Conservation (phyloP, 2,329 filamentous ascomycete species). For the Trichoderma polysporum region DNA sequence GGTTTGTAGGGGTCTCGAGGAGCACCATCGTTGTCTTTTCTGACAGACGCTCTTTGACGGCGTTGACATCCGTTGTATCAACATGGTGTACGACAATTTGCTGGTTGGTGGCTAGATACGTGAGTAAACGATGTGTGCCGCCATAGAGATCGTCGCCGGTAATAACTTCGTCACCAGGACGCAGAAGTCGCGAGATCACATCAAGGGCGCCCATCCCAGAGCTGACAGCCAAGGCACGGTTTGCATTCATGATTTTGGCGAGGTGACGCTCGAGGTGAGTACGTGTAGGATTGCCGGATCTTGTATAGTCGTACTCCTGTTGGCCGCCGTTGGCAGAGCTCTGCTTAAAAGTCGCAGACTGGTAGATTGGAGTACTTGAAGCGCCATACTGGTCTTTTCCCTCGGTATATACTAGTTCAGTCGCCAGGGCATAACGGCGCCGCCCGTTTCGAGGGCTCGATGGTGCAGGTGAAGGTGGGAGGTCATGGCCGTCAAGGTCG, state of each 20-base stretch:
- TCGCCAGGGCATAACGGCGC: slow-evolving; percentile 85
- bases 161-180: slow-evolving; percentile 93
- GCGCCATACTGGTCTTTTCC: slow-evolving; percentile 95
- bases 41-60: slow-evolving; percentile 66
- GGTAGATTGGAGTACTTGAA: slow-evolving; percentile 95
- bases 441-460: slow-evolving; percentile 84
- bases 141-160: slow-evolving; percentile 97
- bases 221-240: slow-evolving; percentile 85
- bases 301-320: slow-evolving; percentile 95
- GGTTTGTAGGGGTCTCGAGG: slow-evolving; percentile 95
- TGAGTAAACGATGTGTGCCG: slow-evolving; percentile 88
- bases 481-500: slow-evolving; percentile 78
- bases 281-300: slow-evolving; percentile 93
- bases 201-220: slow-evolving; percentile 98
- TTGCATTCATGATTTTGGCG: slow-evolving; percentile 98
- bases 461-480: slow-evolving; percentile 88
- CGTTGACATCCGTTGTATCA: slow-evolving; percentile 79
- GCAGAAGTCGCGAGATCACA: slow-evolving; percentile 87
- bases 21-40: slow-evolving; percentile 92
- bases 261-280: slow-evolving; percentile 95
- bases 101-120: slow-evolving; percentile 84
- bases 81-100: slow-evolving; percentile 95
- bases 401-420: slow-evolving; percentile 95
- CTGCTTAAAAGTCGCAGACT: slow-evolving; percentile 98
- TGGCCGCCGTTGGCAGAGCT: slow-evolving; percentile 73